Percentiles rank a stretch among this genome's conserved stretches.
phyloP scores from a whole-genome alignment of 2,329 filamentous ascomycete species.

The Neofusicoccum sp. region DNA sequence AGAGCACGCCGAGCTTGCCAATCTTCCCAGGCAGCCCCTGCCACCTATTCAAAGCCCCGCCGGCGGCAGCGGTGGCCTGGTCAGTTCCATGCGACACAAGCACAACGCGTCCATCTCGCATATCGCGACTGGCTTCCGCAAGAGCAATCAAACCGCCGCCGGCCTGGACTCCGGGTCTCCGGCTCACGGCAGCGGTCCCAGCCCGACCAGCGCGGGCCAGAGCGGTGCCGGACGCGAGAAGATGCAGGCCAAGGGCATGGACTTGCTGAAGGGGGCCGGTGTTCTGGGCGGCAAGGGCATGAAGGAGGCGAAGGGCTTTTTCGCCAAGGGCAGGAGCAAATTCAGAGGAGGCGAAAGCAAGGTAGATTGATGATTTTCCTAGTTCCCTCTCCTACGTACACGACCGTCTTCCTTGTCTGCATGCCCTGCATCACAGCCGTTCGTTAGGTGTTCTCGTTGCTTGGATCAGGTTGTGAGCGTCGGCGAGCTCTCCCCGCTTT shows the following conservation, averaged over 20 bases:
- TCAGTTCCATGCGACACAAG: slow-evolving; percentile 30
- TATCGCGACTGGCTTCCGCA: slow-evolving; percentile 26
- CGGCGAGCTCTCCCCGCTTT: slow-evolving; percentile 8
- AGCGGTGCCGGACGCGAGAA: slow-evolving; percentile 30
- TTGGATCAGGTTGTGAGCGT: not conserved
- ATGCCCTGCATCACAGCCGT: not conserved
- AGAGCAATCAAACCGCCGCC: slow-evolving; percentile 22
- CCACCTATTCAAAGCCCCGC: slow-evolving; percentile 25
- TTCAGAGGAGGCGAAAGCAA: slow-evolving; percentile 71
- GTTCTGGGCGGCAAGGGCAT: slow-evolving; percentile 65
- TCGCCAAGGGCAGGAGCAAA: slow-evolving; percentile 87
- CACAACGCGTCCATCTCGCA: slow-evolving; percentile 35
- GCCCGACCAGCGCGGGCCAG: slow-evolving; percentile 20
- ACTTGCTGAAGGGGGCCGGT: slow-evolving; percentile 80
- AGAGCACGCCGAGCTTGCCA: slow-evolving; percentile 50
- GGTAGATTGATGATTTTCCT: slow-evolving; percentile 72
- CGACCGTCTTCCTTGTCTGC: slow-evolving; percentile 16
- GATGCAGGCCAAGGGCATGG: slow-evolving; percentile 81
- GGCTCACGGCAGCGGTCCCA: slow-evolving; percentile 28
- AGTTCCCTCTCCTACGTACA: slow-evolving; percentile 20
- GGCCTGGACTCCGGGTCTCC: slow-evolving; percentile 27
- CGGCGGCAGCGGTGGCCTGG: slow-evolving; percentile 13
- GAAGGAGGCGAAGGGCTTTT: slow-evolving; percentile 84
- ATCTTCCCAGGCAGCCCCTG: slow-evolving; percentile 44
- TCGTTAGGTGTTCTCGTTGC: not conserved